A percentile compares a stretch with the other conserved stretches of the same genome.
These are phyloP conservation scores for Trametopsis cervina DNA, from an alignment of 768 basidiomycete genomes.

Conservation along the genomic window DNA sequence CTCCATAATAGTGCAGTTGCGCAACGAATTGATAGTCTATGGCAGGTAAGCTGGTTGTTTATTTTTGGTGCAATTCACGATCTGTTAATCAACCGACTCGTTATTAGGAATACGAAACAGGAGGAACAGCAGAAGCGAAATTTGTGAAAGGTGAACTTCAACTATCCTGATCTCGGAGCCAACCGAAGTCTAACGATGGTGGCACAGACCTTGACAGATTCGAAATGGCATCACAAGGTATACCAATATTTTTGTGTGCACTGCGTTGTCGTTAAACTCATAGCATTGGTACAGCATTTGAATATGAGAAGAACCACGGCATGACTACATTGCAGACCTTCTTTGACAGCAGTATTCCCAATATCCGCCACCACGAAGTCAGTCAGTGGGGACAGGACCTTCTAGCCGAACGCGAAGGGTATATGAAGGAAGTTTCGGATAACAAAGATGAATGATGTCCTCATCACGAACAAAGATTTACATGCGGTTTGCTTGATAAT, in stretches of 20 bases:
- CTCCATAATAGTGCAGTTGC: conserved; percentile 69
- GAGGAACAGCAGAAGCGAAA: conserved; percentile 61
- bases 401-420: conserved; percentile 36
- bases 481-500: too few species aligned
- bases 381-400: conserved; percentile 62
- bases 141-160: conserved; percentile 73
- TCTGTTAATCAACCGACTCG: neutral
- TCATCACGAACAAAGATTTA: too few species aligned
- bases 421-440: conserved; percentile 6
- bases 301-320: conserved; percentile 58
- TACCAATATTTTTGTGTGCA: neutral
- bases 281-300: conserved; percentile 40
- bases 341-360: conserved; percentile 74
- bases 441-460: neutral
- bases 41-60: conserved; percentile 67
- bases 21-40: conserved; percentile 58
- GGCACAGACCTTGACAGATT: conserved; percentile 84
- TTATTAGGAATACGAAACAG: conserved; percentile 77
- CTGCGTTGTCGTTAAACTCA: too few species aligned
- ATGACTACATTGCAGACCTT: conserved; percentile 57
- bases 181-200: too few species aligned
- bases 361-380: conserved; percentile 65
- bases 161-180: too few species aligned
- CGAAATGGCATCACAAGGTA: conserved; percentile 84
- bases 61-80: conserved; percentile 1